Base-by-base conservation (phyloP, 2,329 filamentous ascomycete genomes). In the Phoma sp. region DNA sequence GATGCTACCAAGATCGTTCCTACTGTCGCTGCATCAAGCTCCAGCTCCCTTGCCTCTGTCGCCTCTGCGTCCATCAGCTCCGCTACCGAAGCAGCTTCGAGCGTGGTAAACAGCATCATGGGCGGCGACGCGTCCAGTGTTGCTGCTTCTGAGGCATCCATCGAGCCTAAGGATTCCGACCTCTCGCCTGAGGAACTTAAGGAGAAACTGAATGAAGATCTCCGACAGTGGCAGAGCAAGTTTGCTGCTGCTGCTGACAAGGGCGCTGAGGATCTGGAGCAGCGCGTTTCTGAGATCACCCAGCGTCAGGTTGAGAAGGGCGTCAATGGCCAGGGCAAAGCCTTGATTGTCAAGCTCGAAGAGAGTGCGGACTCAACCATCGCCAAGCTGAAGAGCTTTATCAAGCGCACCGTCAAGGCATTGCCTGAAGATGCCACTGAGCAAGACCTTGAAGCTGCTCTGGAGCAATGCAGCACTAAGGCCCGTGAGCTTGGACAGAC, bases 201-300 rank as follows among this genome's bases (percentile, higher is more conserved):
- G 24, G 83, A 83, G 48, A 82, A 80, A 59, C 89, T 98, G 37
- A 82, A 86, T 1, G 83, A 88, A 39, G 95, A 99, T 71, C 82
- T 99, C 11, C 83, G 85, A 61, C 82, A 83, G 51, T 99, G 95
- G 93, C 89, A 97, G 74, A 85, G 86, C 58, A 96, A 96, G 68
- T 97, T 96, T 71, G 84, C 89, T 25, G 86, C 87, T 55, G 92
- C 92, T 8, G 91, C 91, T 7, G 89, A 96, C 56, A 92, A 96
- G 70, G 93, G 92, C 5, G 79, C 84, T n/a, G 85, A 87, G 57
- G 85, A 89, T 65, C 78, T 90, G 5, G 80, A 85, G 57, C 79
- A 83, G 27, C 82, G 85, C 18, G 81, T 90, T 38, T 75, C 79
- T 5, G 83, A 95, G 58, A 91, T 98, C 57, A 89, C 93, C 30